Percentiles rank a stretch among this genome's conserved stretches.
These are phyloP conservation scores for Blumeriella jaapii DNA, from an alignment of 2,329 filamentous ascomycete species.

Conservation along the genomic window DNA sequence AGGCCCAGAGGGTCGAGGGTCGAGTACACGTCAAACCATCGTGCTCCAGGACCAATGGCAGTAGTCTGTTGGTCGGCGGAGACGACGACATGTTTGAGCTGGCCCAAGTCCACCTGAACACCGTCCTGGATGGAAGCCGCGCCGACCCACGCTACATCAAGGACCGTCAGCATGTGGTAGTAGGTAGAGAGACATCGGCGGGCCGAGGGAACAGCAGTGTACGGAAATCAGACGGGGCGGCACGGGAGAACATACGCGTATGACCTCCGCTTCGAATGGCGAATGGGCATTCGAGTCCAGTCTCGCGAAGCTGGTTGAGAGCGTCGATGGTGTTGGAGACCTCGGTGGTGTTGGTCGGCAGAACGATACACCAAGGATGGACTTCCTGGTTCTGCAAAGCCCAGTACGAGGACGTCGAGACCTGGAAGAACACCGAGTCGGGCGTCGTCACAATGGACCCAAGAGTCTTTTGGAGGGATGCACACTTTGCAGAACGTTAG, in stretches of 20 bases:
- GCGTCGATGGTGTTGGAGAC: background rate
- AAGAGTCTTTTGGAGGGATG: background rate
- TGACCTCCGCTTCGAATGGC: slow-evolving; percentile 46
- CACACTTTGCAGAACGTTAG: too few relatives aligned
- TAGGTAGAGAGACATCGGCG: too few relatives aligned
- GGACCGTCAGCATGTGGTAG: too few relatives aligned
- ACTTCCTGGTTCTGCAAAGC: slow-evolving; percentile 1
- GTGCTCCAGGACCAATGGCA: slow-evolving; percentile 27
- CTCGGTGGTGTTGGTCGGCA: background rate
- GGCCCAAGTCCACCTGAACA: slow-evolving; percentile 33
- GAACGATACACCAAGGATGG: slow-evolving; percentile 1
- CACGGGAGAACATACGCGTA: slow-evolving; percentile 28
- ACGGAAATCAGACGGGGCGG: too few relatives aligned
- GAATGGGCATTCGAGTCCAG: slow-evolving; percentile 28
- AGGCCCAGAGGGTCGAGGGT: slow-evolving; percentile 25
- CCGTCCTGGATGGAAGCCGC: slow-evolving; percentile 38
- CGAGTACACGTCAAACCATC: slow-evolving; percentile 30
- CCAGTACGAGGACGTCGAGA: slow-evolving; percentile 1
- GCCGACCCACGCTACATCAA: slow-evolving; percentile 38
- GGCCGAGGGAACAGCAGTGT: too few relatives aligned
- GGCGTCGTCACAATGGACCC: background rate
- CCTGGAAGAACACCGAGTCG: background rate
- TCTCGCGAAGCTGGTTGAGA: background rate
- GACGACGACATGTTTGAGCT: slow-evolving; percentile 24
- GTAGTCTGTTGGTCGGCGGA: slow-evolving; percentile 20